Evolutionary conservation across 2,329 filamentous ascomycete genomes (phyloP).

Genomic region (Cucurbitaria berberidis): DNA sequence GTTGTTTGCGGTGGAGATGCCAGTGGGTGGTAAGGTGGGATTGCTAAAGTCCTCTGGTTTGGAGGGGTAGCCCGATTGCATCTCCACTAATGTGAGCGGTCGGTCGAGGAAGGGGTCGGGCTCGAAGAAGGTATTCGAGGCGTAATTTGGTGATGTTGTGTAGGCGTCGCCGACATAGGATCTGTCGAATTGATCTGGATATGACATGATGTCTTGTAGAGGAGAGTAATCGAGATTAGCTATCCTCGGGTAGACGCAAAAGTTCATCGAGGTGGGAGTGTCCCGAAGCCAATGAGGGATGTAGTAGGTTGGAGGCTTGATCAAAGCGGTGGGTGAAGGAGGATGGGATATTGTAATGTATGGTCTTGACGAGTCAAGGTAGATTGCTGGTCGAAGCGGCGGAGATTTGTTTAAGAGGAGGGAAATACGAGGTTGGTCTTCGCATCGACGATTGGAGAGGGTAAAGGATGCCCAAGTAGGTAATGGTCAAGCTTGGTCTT

Average conservation of each 20-base stretch:
- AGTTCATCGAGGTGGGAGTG: conserved; percentile 27
- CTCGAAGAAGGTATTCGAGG: conserved; percentile 39
- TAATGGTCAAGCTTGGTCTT: conserved; percentile 22
- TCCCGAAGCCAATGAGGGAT: conserved; percentile 8
- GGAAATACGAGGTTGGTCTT: conserved; percentile 20
- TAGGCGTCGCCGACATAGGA: conserved; percentile 33
- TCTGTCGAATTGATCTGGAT: conserved; percentile 33
- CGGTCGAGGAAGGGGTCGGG: conserved; percentile 33
- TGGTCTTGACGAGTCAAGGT: conserved; percentile 3
- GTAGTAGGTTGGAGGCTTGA: conserved; percentile 12
- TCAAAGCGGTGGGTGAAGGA: conserved; percentile 3
- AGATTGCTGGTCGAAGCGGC: background rate
- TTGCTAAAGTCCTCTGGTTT: conserved; percentile 24
- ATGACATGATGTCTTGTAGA: conserved; percentile 26
- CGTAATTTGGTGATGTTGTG: conserved; percentile 28
- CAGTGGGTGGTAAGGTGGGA: conserved; percentile 21
- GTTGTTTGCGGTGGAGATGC: conserved; percentile 15
- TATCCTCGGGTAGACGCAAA: conserved; percentile 28
- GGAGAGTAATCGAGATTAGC: conserved; percentile 36
- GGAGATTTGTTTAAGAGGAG: conserved; percentile 7
- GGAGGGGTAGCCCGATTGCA: conserved; percentile 17
- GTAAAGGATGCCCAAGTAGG: conserved; percentile 16
- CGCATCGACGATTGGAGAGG: conserved; percentile 35
- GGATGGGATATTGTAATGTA: conserved; percentile 5
- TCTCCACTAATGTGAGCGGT: conserved; percentile 32